Evolutionary conservation across 2,329 filamentous ascomycete species (phyloP).

Genomic region (Talaromyces sp.): DNA sequence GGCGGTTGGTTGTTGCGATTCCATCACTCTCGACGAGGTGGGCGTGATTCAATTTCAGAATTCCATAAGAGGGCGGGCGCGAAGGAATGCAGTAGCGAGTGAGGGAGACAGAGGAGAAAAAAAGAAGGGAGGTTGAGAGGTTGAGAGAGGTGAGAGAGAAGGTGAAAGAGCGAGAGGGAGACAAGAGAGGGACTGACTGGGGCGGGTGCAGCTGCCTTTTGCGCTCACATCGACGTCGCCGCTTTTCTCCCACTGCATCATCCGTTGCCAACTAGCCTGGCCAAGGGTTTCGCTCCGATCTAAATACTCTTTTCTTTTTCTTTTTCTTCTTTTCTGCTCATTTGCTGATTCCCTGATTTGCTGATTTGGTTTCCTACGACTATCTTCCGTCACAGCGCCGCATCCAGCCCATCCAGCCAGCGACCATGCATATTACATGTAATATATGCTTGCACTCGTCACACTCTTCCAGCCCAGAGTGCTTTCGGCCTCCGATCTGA

Average conservation of each 20-base stretch:
- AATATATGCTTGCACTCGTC: neutral
- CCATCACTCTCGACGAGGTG: conserved; percentile 7
- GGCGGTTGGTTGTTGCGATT: conserved; percentile 8
- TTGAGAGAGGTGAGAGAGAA: neutral
- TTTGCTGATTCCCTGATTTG: neutral
- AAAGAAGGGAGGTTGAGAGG: conserved; percentile 1
- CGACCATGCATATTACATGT: neutral
- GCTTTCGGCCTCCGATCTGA: neutral
- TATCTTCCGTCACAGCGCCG: too few relatives aligned
- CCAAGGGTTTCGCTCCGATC: neutral
- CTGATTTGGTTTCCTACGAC: neutral
- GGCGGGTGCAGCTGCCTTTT: neutral
- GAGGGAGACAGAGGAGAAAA: conserved; percentile 2
- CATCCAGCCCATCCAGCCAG: too few relatives aligned
- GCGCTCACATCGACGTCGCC: neutral
- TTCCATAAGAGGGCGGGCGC: conserved; percentile 3
- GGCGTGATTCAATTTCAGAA: neutral
- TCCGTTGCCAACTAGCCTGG: neutral
- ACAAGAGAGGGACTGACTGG: neutral
- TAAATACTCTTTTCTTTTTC: neutral
- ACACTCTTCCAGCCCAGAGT: neutral
- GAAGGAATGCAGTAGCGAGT: neutral
- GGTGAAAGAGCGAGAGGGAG: too few relatives aligned
- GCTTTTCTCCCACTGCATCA: neutral
- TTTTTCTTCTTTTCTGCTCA: too few relatives aligned